phyloP scores from a whole-genome alignment of 2,329 filamentous ascomycete genomes.

The Beauveria pseudobassiana region DNA sequence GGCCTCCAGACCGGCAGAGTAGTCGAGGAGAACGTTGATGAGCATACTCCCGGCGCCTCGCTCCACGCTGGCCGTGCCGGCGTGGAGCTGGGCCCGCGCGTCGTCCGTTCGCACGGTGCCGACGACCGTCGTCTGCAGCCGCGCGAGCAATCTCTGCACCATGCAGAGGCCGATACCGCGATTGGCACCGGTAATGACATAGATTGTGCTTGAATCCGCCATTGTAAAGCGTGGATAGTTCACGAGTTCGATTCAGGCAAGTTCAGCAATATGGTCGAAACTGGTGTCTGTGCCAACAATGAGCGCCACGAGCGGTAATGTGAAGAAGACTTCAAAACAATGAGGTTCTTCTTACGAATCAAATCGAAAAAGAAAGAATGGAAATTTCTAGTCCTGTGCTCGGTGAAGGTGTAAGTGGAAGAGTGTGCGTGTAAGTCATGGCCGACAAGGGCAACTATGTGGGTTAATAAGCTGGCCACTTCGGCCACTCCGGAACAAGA shows the following conservation, averaged over 20 bases:
- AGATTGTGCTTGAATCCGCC: slow-evolving; percentile 20
- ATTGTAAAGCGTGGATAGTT: neutral
- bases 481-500: neutral
- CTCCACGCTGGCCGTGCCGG: slow-evolving; percentile 18
- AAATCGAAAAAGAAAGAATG: neutral
- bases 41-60: slow-evolving; percentile 23
- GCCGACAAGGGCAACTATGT: neutral
- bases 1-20: slow-evolving; percentile 20
- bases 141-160: slow-evolving; percentile 31
- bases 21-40: slow-evolving; percentile 31
- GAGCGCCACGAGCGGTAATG: no score
- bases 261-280: no score
- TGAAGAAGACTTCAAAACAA: no score
- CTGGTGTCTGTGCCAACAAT: no score
- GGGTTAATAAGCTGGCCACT: neutral
- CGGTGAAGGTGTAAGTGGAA: slow-evolving; percentile 7
- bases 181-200: slow-evolving; percentile 33
- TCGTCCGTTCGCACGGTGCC: slow-evolving; percentile 27
- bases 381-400: neutral
- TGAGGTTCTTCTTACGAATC: no score
- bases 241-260: neutral
- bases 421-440: slow-evolving; percentile 3
- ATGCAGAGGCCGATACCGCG: slow-evolving; percentile 33
- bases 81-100: slow-evolving; percentile 13
- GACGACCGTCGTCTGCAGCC: slow-evolving; percentile 44